These are phyloP conservation scores for Salix arbutifolia DNA, from an alignment of 345 rosid genomes.

Conservation along the genomic window DNA sequence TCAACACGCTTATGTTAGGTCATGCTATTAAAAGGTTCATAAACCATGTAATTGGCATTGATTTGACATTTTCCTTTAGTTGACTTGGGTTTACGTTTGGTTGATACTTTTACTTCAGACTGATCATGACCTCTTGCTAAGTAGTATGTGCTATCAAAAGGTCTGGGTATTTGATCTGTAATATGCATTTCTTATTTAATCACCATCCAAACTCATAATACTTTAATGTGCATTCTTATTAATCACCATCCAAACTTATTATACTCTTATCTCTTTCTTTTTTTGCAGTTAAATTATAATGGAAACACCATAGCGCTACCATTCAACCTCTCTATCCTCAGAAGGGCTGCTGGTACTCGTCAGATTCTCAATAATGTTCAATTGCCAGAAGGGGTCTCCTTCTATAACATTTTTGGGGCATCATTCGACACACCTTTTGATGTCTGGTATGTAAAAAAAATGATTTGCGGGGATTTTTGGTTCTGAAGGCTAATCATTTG, in stretches of 20 bases:
- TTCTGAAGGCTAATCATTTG: not conserved
- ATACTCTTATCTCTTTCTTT: not conserved
- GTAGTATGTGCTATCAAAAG: not conserved
- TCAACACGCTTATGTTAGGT: not conserved
- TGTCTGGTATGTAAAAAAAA: conserved; percentile 53
- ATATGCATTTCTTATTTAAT: not conserved
- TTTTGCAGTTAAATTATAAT: conserved; percentile 50
- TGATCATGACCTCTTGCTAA: not conserved
- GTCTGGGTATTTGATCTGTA: not conserved
- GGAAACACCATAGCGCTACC: conserved; percentile 69
- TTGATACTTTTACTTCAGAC: not conserved
- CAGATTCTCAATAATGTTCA: conserved; percentile 46
- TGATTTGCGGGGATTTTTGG: not conserved
- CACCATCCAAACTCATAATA: not conserved
- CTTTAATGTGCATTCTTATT: not conserved
- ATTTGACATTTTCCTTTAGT: not conserved
- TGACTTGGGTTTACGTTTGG: not conserved
- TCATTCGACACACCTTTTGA: conserved; percentile 77
- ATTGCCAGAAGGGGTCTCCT: conserved; percentile 66
- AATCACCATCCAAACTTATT: not conserved
- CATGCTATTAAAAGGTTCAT: not conserved
- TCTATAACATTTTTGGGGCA: conserved; percentile 77
- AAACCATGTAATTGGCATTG: not conserved
- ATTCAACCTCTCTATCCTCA: conserved; percentile 59
- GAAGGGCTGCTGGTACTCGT: conserved; percentile 74